phyloP scores from a whole-genome alignment of 805 yeast species.

The Kregervanrija delftensis region DNA sequence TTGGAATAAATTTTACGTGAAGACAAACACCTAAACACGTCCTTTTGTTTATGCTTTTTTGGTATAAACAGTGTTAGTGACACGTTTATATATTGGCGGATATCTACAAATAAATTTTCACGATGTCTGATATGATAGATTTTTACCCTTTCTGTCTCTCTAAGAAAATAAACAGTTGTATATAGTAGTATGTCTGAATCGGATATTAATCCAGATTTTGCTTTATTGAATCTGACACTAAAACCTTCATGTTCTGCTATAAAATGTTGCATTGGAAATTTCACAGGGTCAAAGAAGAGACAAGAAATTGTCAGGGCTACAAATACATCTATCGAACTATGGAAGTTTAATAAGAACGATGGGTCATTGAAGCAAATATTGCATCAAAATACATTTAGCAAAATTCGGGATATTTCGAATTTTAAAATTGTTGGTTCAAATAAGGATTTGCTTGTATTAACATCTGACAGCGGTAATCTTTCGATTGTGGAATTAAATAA shows the following conservation, averaged over 20 bases:
- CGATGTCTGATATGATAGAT: too few relatives aligned
- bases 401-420: slow-evolving; percentile 45
- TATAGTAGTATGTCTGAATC: slow-evolving; percentile 9
- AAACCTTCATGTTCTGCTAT: slow-evolving; percentile 48
- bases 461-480: slow-evolving; percentile 77
- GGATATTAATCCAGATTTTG: slow-evolving; percentile 30
- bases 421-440: slow-evolving; percentile 47
- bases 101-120: too few relatives aligned
- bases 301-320: slow-evolving; percentile 62
- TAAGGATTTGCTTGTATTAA: slow-evolving; percentile 53
- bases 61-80: too few relatives aligned
- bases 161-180: too few relatives aligned
- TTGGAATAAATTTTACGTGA: too few relatives aligned
- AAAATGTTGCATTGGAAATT: slow-evolving; percentile 60
- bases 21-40: too few relatives aligned
- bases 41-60: too few relatives aligned
- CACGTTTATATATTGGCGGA: too few relatives aligned
- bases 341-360: slow-evolving; percentile 43
- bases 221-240: slow-evolving; percentile 67
- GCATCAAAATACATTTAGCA: slow-evolving; percentile 47
- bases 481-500: slow-evolving; percentile 34
- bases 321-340: slow-evolving; percentile 47
- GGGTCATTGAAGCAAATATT: slow-evolving; percentile 45
- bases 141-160: too few relatives aligned
- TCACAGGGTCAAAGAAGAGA: slow-evolving; percentile 43